Base-by-base conservation (phyloP, 805 yeast species). In the Starmerella cellae region DNA sequence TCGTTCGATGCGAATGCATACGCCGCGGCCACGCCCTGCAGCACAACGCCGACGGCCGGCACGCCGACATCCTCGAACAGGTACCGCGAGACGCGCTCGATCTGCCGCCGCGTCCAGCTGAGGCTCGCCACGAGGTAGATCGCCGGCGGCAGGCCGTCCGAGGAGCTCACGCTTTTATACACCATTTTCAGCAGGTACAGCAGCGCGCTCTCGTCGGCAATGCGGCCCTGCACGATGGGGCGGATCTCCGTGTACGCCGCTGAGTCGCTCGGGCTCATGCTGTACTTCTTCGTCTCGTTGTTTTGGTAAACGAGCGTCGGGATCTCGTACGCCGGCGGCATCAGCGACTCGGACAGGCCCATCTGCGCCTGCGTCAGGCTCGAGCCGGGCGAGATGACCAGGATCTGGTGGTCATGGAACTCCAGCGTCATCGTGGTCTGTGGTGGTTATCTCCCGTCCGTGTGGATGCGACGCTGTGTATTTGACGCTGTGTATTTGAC, bases 331-430 rank as follows among this genome's bases (percentile, higher is more conserved):
- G 76, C 72, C 1, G 96, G 94, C 2, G 91, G 83, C 8, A 80
- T 63, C 47, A 82, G 68, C 1, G 81, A 67, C 52, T 80, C 93
- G 22, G 70, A 67, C 22, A 87, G 65, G 2, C 95, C 95, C 57
- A 82, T 77, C 51, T 80, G 81, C 23, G 82, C 82, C 41, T 79
- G 64, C 0, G 96, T 83, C 41, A 70, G 64, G 41, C 64, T 66
- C 2, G 94, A 79, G 23, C 95, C 95, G 1, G 94, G 82, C 42
- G 83, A 77, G 23, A 87, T 71, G 23, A 87, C 68, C 47, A 63
- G 53, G 36, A 64, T 53, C 47, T 61, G 60, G 42, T 59, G 63
- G 56, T 64, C 68, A 37, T 64, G 55, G 52, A 63, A 64, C 38
- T 52, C 55, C 31, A 54, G 48, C 26, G 57, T 50, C 58, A 54